Evolutionary conservation across 768 basidiomycete species (phyloP).

Genomic region (Panellus pusillus): DNA sequence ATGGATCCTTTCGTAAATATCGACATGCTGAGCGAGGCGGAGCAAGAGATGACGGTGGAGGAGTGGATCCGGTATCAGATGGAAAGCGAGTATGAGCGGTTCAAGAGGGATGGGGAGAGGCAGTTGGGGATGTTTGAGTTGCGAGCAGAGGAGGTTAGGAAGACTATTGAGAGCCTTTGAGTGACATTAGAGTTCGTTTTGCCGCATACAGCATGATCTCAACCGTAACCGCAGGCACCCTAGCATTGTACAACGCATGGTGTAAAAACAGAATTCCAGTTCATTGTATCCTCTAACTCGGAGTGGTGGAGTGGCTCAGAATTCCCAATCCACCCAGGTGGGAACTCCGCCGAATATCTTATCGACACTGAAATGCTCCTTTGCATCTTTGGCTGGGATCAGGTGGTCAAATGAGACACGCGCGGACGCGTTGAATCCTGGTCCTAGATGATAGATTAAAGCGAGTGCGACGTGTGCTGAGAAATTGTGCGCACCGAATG

Average conservation of each 20-base stretch:
- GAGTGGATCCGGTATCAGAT: constrained; percentile 83
- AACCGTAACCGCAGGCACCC: background rate
- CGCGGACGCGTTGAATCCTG: constrained; percentile 33
- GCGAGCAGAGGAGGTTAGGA: constrained; percentile 41
- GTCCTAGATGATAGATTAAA: constrained; percentile 28
- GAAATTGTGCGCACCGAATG: constrained; percentile 29
- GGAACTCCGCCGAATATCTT: constrained; percentile 37
- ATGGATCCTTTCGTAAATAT: constrained; percentile 46
- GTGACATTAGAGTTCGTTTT: background rate
- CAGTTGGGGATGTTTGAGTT: constrained; percentile 50
- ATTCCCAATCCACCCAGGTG: constrained; percentile 39
- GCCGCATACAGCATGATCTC: background rate
- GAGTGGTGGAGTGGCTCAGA: background rate
- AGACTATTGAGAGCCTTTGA: constrained; percentile 34
- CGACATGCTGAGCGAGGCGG: constrained; percentile 56
- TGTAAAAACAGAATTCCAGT: background rate
- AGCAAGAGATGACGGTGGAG: constrained; percentile 79
- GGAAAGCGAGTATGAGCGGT: constrained; percentile 60
- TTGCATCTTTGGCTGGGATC: constrained; percentile 28
- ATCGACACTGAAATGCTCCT: constrained; percentile 28
- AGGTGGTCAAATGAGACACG: constrained; percentile 35
- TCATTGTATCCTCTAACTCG: background rate
- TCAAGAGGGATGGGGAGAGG: constrained; percentile 51
- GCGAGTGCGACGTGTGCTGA: background rate
- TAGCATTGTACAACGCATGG: background rate